These are phyloP conservation scores for Pleurotus sapidus DNA, from an alignment of 768 basidiomycete genomes.

Conservation along the genomic window DNA sequence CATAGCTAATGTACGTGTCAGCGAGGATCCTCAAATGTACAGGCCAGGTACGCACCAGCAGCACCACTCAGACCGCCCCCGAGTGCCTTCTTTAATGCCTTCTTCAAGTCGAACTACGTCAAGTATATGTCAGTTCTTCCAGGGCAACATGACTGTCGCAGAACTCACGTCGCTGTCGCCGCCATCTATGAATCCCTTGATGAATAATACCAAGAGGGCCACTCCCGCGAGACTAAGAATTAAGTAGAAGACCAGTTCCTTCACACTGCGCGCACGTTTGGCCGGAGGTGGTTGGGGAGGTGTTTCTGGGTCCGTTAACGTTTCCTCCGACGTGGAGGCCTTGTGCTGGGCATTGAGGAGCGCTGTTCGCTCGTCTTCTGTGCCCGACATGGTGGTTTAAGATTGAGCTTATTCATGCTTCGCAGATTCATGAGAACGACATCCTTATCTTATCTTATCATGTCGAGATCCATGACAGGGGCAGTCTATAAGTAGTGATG, in stretches of 20 bases:
- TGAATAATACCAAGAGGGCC: conserved; percentile 45
- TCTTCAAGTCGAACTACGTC: conserved; percentile 71
- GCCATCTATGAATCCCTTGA: conserved; percentile 70
- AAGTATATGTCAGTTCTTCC: background rate
- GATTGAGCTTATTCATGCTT: too few relatives aligned
- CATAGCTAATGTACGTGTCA: conserved; percentile 61
- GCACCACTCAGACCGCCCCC: conserved; percentile 93
- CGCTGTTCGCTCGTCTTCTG: conserved; percentile 1
- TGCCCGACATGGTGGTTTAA: background rate
- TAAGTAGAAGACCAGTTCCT: conserved; percentile 24
- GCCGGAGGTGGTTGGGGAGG: background rate
- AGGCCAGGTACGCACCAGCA: conserved; percentile 48
- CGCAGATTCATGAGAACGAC: too few relatives aligned
- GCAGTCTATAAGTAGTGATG: too few relatives aligned
- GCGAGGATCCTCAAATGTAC: background rate
- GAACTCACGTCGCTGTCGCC: conserved; percentile 57
- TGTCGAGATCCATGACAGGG: too few relatives aligned
- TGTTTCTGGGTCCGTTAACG: background rate
- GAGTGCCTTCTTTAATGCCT: conserved; percentile 76
- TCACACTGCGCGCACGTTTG: conserved; percentile 9
- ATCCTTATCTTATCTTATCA: too few relatives aligned
- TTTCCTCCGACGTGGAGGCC: background rate
- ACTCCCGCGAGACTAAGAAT: conserved; percentile 32
- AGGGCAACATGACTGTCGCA: background rate
- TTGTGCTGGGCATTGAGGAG: background rate